Evolutionary conservation across 2,329 filamentous ascomycete genomes (phyloP).

Genomic region (Pseudogymnoascus sp.): DNA sequence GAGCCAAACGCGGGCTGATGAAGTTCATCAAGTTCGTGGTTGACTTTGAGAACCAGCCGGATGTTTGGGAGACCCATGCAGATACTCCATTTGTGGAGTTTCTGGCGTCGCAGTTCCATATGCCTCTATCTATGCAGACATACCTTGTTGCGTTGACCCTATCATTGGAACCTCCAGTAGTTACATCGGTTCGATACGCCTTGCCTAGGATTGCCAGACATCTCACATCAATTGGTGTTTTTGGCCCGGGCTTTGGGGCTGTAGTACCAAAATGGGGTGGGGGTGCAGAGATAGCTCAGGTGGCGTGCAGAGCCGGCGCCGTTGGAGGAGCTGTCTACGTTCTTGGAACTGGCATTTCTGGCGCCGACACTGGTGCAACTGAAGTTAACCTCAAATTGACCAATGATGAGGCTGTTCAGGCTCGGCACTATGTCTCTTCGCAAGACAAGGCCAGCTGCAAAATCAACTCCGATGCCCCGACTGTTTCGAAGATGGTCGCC

Average conservation of each 20-base stretch:
- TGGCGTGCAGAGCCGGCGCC: conserved; percentile 80
- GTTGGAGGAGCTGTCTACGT: conserved; percentile 90
- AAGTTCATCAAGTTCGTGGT: conserved; percentile 87
- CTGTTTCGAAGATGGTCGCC: conserved; percentile 54
- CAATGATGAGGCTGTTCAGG: conserved; percentile 48
- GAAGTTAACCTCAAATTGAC: conserved; percentile 43
- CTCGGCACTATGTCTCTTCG: conserved; percentile 35
- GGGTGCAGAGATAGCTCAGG: conserved; percentile 79
- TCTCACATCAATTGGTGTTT: conserved; percentile 75
- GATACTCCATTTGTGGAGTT: conserved; percentile 49
- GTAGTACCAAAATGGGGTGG: conserved; percentile 92
- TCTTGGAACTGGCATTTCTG: conserved; percentile 59
- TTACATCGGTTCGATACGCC: conserved; percentile 55
- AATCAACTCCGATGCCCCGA: conserved; percentile 17
- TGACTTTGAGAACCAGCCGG: conserved; percentile 55
- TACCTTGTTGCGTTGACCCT: conserved; percentile 65
- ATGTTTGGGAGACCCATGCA: conserved; percentile 51
- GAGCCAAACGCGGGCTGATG: conserved; percentile 80
- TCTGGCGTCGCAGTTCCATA: conserved; percentile 53
- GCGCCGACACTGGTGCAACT: conserved; percentile 21
- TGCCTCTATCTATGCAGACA: conserved; percentile 60
- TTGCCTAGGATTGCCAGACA: conserved; percentile 69
- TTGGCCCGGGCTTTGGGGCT: conserved; percentile 82
- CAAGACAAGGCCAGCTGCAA: conserved; percentile 12
- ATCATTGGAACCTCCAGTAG: conserved; percentile 48